These are phyloP conservation scores for Stagonosporopsis chrysanthemi DNA, from an alignment of 2,329 filamentous ascomycete species.

Conservation along the genomic window DNA sequence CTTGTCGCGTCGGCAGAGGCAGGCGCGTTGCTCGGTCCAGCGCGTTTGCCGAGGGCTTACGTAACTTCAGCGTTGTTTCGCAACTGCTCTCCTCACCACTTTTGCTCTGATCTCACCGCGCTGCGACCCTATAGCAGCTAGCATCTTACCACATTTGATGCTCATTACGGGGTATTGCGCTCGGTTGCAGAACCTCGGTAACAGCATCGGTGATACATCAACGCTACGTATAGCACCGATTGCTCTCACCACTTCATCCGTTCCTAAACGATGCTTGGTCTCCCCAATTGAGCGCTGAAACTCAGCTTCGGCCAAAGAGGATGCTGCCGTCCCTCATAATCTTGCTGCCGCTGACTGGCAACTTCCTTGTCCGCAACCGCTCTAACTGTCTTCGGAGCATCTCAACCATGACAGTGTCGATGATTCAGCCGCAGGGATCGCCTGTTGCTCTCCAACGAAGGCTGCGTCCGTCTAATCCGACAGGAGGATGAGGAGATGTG, in stretches of 20 bases:
- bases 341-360: conserved; percentile 26
- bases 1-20: conserved; percentile 28
- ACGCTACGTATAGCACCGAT: conserved; percentile 21
- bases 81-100: conserved; percentile 1
- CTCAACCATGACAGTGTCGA: conserved; percentile 30
- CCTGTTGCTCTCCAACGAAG: conserved; percentile 35
- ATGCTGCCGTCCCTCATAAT: conserved; percentile 19
- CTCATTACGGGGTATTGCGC: neutral
- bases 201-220: conserved; percentile 20
- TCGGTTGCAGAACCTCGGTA: conserved; percentile 16
- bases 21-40: conserved; percentile 9
- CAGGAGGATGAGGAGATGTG: conserved; percentile 24
- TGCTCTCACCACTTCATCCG: conserved; percentile 26
- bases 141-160: conserved; percentile 1
- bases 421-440: conserved; percentile 43
- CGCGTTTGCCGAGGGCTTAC: conserved; percentile 11
- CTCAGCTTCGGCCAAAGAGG: conserved; percentile 37
- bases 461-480: conserved; percentile 31
- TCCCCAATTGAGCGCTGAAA: conserved; percentile 39
- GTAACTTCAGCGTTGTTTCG: conserved; percentile 3
- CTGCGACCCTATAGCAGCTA: conserved; percentile 2
- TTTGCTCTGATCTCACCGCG: neutral
- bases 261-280: conserved; percentile 30
- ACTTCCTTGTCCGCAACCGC: conserved; percentile 27
- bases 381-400: conserved; percentile 24